Evolutionary conservation across 2,329 filamentous ascomycete species (phyloP), one percentile per base, ranked within the genome.

Genomic region (Apiospora kogelbergensis): DNA sequence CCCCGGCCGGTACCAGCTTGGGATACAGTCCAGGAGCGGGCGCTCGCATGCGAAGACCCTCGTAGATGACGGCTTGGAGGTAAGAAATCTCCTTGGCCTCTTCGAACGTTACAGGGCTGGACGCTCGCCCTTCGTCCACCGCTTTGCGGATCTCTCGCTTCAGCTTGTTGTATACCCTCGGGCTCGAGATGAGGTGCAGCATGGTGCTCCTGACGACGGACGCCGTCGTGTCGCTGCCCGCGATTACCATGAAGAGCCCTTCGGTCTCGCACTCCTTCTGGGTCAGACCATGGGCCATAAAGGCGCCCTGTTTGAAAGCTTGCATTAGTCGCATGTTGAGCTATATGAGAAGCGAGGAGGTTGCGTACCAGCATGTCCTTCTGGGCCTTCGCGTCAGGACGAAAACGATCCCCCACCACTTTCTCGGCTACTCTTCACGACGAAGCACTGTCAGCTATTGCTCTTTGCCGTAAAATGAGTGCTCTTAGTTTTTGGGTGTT

Each of bases 171-270:
- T 84, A 82, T 0, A 84, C 80, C 0, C 77, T 76, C 0, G 84
- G 85, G 26, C 80, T 82, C 15, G 81, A 83, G 22, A 83, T 79
- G 66, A 88, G 74, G 73, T 85, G 81, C 22, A 87, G 80, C 66
- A 88, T 66, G 2, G 81, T 85, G 42, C 80, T 77, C 1, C 84
- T 81, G 6, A 88, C 79, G 2, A 81, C 80, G 0, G 82, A 83
- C 0, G 86, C 81, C 0, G 85, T 85, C 17, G 85, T 87, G 70
- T 88, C 86, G 1, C 84, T 84, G 6, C 86, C 75, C 6, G 75
- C 75, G 4, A 74, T 63, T 22, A 77, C 74, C 70, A 74, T 72
- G 42, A 80, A 74, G 3, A 77, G 68, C 0, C 70, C 71, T 69
- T 80, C 79, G 0, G 73, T 74, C 41, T 78, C 74, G 44, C 76